These are phyloP conservation scores for Hanseniaspora singularis DNA, from an alignment of 805 yeast genomes.

Conservation along the genomic window DNA sequence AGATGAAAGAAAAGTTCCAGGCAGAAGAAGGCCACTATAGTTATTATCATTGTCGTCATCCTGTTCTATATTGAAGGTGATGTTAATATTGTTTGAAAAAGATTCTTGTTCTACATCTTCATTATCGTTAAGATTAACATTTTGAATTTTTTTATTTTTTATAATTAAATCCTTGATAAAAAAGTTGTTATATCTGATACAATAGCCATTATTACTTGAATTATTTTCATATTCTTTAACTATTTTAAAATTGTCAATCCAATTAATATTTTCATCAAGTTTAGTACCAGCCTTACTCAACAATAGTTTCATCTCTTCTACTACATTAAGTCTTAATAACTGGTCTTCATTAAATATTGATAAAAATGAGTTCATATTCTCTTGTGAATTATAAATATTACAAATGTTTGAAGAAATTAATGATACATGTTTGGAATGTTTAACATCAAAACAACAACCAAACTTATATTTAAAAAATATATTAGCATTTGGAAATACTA, in stretches of 20 bases:
- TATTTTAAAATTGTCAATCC: background rate
- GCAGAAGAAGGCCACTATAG: too few relatives aligned
- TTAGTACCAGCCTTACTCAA: too few relatives aligned
- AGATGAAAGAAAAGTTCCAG: background rate
- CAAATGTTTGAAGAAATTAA: background rate
- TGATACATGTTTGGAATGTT: background rate
- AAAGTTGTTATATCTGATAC: conserved; percentile 7
- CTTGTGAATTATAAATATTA: background rate
- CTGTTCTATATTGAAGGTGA: too few relatives aligned
- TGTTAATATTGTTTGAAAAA: background rate
- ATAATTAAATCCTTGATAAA: background rate
- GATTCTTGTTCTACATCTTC: too few relatives aligned
- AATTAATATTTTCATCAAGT: background rate
- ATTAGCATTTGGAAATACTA: background rate
- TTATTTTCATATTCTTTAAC: conserved; percentile 1
- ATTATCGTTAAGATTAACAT: too few relatives aligned
- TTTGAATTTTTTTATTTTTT: background rate
- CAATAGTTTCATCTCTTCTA: background rate
- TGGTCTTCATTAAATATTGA: background rate
- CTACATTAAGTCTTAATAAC: background rate
- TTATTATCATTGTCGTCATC: too few relatives aligned
- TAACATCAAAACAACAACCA: background rate
- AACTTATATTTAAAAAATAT: background rate
- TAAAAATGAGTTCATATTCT: conserved; percentile 1
- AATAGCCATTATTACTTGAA: background rate